A percentile compares a stretch with the other conserved stretches of the same genome.
These are phyloP conservation scores for Ceratocystis eucalypticola DNA, from an alignment of 2,329 filamentous ascomycete genomes.

Conservation along the genomic window DNA sequence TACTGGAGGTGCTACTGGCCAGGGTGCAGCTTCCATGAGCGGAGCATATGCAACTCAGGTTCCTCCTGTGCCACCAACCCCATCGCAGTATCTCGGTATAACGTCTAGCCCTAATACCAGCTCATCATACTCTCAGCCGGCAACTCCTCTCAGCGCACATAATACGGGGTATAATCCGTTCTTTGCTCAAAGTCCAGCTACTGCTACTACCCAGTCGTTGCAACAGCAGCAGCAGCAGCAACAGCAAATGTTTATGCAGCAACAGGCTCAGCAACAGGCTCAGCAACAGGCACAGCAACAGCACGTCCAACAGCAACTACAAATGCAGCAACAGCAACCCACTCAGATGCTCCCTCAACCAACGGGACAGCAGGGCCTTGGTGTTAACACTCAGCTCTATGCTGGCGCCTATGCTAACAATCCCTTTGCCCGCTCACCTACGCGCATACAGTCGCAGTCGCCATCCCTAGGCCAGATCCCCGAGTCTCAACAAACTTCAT, in stretches of 20 bases:
- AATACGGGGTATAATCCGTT: slow-evolving; percentile 17
- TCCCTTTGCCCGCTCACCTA: slow-evolving; percentile 38
- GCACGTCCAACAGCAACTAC: slow-evolving; percentile 12
- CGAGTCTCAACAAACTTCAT: slow-evolving; percentile 35
- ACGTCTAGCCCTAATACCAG: slow-evolving; percentile 18
- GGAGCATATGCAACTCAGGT: slow-evolving; percentile 32
- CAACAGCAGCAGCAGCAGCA: slow-evolving; percentile 12
- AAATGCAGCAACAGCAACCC: slow-evolving; percentile 12
- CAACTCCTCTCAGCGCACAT: slow-evolving; percentile 12
- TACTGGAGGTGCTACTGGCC: slow-evolving; percentile 47
- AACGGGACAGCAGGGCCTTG: slow-evolving; percentile 27
- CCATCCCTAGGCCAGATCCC: slow-evolving; percentile 38
- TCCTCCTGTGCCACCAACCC: slow-evolving; percentile 58
- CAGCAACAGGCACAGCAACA: slow-evolving; percentile 2
- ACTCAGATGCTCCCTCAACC: slow-evolving; percentile 8
- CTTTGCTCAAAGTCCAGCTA: slow-evolving; percentile 5
- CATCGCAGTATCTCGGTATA: slow-evolving; percentile 29
- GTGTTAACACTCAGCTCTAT: slow-evolving; percentile 30
- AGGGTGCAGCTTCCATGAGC: slow-evolving; percentile 23
- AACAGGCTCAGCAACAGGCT: slow-evolving; percentile 31
- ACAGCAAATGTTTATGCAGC: slow-evolving; percentile 26
- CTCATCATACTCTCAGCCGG: slow-evolving; percentile 16
- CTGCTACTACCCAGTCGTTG: background rate
- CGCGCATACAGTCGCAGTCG: slow-evolving; percentile 38
- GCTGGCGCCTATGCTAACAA: slow-evolving; percentile 31